Evolutionary conservation across 495 filamentous ascomycete species (phyloP).

Genomic region (Penicillium paxilli): DNA sequence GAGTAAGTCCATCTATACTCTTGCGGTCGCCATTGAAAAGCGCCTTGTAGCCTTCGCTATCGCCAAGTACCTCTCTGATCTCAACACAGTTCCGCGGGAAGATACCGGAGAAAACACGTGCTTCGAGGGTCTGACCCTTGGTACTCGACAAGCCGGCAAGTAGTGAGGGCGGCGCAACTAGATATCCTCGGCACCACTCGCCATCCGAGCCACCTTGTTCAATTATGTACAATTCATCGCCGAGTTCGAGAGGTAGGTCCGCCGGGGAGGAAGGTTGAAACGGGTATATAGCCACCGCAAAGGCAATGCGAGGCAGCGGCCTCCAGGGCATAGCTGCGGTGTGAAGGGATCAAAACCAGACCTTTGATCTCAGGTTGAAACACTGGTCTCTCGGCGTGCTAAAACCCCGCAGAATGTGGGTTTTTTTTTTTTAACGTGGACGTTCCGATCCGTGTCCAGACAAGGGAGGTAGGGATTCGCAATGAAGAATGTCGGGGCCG

Average conservation of each 20-base stretch:
- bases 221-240: constrained; percentile 98
- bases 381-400: constrained; percentile 6
- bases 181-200: constrained; percentile 92
- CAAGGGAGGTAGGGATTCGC: constrained; percentile 20
- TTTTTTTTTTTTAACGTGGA: constrained; percentile 1
- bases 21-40: constrained; percentile 35
- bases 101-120: constrained; percentile 93
- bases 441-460: constrained; percentile 19
- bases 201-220: constrained; percentile 86
- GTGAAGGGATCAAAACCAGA: neutral
- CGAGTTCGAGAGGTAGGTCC: constrained; percentile 95
- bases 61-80: constrained; percentile 71
- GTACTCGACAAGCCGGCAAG: constrained; percentile 88
- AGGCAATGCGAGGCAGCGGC: constrained; percentile 94
- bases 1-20: constrained; percentile 24
- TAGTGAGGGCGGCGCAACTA: constrained; percentile 90
- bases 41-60: constrained; percentile 43
- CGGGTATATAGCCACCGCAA: constrained; percentile 91
- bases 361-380: constrained; percentile 12
- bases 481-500: constrained; percentile 26
- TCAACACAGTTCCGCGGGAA: constrained; percentile 94
- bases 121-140: constrained; percentile 91
- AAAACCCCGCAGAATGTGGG: constrained; percentile 15
- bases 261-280: constrained; percentile 83
- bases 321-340: constrained; percentile 82